Base-by-base conservation (phyloP, 208 protist species). In the Balamuthia mandrillaris region DNA sequence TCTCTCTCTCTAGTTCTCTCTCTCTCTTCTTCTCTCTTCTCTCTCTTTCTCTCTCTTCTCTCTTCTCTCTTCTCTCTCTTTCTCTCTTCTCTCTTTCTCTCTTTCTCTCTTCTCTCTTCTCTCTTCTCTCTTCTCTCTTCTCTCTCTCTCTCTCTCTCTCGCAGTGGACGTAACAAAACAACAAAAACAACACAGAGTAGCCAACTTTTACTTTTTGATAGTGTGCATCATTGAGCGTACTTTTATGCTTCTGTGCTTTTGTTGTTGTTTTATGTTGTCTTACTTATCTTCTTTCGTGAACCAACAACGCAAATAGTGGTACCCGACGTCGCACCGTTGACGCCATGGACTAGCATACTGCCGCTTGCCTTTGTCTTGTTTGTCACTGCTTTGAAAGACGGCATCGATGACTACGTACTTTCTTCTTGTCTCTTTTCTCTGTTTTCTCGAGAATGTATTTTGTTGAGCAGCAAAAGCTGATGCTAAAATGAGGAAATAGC, bases 121-220 rank as follows among this genome's bases (percentile, higher is more conserved):
- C 18, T 56, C 49, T n/a, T 56, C 49, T 56, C 49, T 56, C 49
- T 70, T 70, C 61, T 70, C 18, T 70, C 18, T n/a, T 49, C 21
- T 18, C 24, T 39, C 24, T 70, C 24, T n/a, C 31, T 18, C 61
- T 49, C 21, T 56, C 21, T 21, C 21, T 56, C 61, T 70, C n/a
- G n/a, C n/a, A n/a, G n/a, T n/a, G n/a, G n/a, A n/a, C n/a, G n/a
- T n/a, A n/a, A n/a, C n/a, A n/a, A n/a, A 56, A 70, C 31, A 18
- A 56, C 96, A 98, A 85, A 97, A 99, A 91, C 98, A 99, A 75
- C 72, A 89, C 4, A 90, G 95, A 12, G 91, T 96, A 6, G 90
- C 97, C 24, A 99, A 98, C 88, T 91, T 96, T 45, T 99, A 99
- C 87, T 99, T 99, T 92, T 85, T 99, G 33, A 70, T 98, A 1